phyloP scores from a whole-genome alignment of 208 protist genomes.

The Leishmania mexicana region DNA sequence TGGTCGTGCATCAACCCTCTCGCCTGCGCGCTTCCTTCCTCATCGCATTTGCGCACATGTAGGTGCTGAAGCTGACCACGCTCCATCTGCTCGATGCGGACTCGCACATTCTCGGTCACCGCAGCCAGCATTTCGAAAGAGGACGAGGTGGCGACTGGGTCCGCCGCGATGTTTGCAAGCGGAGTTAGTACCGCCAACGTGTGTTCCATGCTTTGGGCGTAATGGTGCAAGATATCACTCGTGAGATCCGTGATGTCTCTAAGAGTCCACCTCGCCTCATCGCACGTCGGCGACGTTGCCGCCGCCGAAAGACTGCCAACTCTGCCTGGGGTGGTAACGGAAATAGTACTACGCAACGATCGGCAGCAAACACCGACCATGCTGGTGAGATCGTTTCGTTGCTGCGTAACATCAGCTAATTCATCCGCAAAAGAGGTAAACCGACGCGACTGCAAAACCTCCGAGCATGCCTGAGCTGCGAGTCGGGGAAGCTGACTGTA shows the following conservation, averaged over 20 bases:
- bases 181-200: neutral
- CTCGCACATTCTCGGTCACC: neutral
- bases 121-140: neutral
- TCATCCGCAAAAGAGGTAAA: neutral
- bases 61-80: neutral
- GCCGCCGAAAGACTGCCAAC: neutral
- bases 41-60: neutral
- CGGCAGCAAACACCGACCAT: neutral
- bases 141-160: neutral
- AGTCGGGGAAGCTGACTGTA: conserved; percentile 6
- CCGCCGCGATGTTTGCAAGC: neutral
- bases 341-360: neutral
- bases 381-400: conserved; percentile 5
- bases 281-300: neutral
- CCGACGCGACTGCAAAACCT: neutral
- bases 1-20: neutral
- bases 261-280: neutral
- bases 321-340: neutral
- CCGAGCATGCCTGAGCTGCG: neutral
- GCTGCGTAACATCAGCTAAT: neutral
- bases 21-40: neutral
- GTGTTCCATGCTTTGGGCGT: neutral
- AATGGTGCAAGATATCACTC: neutral
- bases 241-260: neutral
- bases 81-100: conserved; percentile 8